Evolutionary conservation across 2,329 filamentous ascomycete genomes (phyloP).

Genomic region (Allantophomopsis lycopodina): DNA sequence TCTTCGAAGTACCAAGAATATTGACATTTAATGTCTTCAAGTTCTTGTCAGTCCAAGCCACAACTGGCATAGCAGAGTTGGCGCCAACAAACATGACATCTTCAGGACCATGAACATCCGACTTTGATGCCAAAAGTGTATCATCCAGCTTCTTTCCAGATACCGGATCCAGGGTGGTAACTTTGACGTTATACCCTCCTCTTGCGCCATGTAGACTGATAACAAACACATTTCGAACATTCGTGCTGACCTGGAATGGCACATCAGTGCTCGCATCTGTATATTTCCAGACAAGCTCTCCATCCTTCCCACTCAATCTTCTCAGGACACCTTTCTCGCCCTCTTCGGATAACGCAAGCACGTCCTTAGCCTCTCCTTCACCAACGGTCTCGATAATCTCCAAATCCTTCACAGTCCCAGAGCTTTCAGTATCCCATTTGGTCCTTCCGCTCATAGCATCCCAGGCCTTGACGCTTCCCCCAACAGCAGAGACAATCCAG

Average conservation of each 20-base stretch:
- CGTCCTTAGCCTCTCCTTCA: slow-evolving; percentile 45
- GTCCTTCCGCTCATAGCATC: slow-evolving; percentile 69
- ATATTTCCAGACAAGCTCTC: slow-evolving; percentile 67
- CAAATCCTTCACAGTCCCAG: slow-evolving; percentile 48
- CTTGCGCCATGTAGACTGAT: slow-evolving; percentile 59
- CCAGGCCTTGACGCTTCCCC: slow-evolving; percentile 63
- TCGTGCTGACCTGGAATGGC: slow-evolving; percentile 60
- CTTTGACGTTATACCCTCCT: slow-evolving; percentile 62
- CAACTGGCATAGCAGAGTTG: slow-evolving; percentile 60
- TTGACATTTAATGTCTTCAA: slow-evolving; percentile 55
- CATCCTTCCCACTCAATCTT: slow-evolving; percentile 59
- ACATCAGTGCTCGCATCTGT: slow-evolving; percentile 53
- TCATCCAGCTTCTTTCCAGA: slow-evolving; percentile 63
- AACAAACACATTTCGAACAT: slow-evolving; percentile 60
- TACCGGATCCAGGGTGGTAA: slow-evolving; percentile 57
- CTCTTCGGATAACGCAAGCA: slow-evolving; percentile 52
- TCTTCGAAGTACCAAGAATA: slow-evolving; percentile 45
- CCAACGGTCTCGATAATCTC: slow-evolving; percentile 57
- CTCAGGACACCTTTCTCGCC: slow-evolving; percentile 44
- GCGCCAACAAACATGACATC: slow-evolving; percentile 64
- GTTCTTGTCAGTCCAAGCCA: slow-evolving; percentile 59
- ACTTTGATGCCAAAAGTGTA: slow-evolving; percentile 58
- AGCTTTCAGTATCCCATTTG: slow-evolving; percentile 56
- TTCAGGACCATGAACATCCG: slow-evolving; percentile 49
- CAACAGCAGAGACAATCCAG: slow-evolving; percentile 61